phyloP scores from a whole-genome alignment of 495 filamentous ascomycete genomes.

The Hyaloscypha hepaticicola region DNA sequence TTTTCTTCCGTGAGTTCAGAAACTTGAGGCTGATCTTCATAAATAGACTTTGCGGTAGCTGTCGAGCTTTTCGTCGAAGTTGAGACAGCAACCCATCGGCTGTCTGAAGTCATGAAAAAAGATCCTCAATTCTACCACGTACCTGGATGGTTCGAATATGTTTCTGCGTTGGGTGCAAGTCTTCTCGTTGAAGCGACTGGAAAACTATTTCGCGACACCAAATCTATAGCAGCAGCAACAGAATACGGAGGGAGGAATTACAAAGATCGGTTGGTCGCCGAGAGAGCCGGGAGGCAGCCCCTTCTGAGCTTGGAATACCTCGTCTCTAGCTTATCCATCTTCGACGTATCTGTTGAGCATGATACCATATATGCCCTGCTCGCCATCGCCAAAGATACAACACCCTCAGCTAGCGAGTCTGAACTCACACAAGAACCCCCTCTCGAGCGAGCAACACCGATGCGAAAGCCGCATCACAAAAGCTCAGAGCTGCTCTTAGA shows the following conservation, averaged over 20 bases:
- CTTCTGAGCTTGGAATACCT: conserved; percentile 12
- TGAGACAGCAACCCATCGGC: conserved; percentile 3
- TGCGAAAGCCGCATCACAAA: not conserved
- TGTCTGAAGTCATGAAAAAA: conserved; percentile 8
- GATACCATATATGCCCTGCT: conserved; percentile 11
- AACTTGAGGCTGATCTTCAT: not conserved
- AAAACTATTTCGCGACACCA: conserved; percentile 30
- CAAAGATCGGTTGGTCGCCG: not conserved
- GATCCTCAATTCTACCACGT: not conserved
- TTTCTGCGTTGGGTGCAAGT: conserved; percentile 37
- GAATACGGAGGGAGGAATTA: not conserved
- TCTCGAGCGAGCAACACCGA: not conserved
- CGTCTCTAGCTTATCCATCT: conserved; percentile 1
- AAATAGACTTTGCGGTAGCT: conserved; percentile 30
- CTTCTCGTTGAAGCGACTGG: conserved; percentile 38
- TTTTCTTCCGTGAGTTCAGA: too few species aligned
- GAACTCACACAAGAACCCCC: not conserved
- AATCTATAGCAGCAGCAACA: not conserved
- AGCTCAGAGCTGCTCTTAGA: not conserved
- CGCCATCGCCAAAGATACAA: conserved; percentile 4
- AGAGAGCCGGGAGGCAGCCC: not conserved
- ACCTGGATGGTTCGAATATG: conserved; percentile 20
- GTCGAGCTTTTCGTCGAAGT: conserved; percentile 11
- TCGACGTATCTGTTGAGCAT: not conserved
- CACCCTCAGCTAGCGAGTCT: not conserved